Evolutionary conservation across 768 basidiomycete genomes (phyloP), one percentile per base, ranked within the genome.

Genomic region (Pisolithus orientalis): DNA sequence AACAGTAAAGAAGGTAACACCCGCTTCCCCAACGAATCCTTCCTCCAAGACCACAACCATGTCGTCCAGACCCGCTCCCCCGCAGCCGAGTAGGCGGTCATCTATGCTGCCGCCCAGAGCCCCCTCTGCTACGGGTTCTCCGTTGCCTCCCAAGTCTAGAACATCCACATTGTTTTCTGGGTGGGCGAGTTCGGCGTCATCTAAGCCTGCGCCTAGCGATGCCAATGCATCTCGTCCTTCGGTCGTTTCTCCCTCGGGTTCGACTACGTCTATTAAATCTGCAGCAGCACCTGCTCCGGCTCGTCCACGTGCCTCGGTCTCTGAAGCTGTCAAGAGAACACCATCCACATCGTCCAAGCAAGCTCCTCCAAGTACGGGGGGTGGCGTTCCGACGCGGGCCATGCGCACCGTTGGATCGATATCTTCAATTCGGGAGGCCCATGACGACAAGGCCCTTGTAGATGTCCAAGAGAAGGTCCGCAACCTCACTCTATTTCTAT

Each of bases 401-500:
- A 65, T 77, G 50, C 75, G 79, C 16, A 66, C 78, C 28, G 60
- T 79, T 38, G 70, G 75, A 25, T 90, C 88, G 13, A 82, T 90
- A 45, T 77, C 85, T n/a, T 88, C 88, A 8, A 82, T 90, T 53
- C 78, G 75, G 53, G 89, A 89, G 59, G 72, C 84, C 16, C 80
- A 83, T 55, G 82, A 83, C 57, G 71, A 68, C n/a, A 80, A 79
- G 60, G 76, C 67, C 11, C 56, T 82, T 21, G 75, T 76, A 51
- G 84, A 80, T 50, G 61, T 88, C 16, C 81, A 84, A 63, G 71
- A 63, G 46, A 81, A 87, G 77, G 87, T 80, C 62, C 31, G 68
- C 7, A 31, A 21, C 47, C 47, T 47, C 38, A 5, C 39, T 21
- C 44, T 32, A 17, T 32, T 49, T 25, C 39, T 44, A 51, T 14